phyloP scores from a whole-genome alignment of 1,139 yeast species.

The Debaryomyces psychrophilus region DNA sequence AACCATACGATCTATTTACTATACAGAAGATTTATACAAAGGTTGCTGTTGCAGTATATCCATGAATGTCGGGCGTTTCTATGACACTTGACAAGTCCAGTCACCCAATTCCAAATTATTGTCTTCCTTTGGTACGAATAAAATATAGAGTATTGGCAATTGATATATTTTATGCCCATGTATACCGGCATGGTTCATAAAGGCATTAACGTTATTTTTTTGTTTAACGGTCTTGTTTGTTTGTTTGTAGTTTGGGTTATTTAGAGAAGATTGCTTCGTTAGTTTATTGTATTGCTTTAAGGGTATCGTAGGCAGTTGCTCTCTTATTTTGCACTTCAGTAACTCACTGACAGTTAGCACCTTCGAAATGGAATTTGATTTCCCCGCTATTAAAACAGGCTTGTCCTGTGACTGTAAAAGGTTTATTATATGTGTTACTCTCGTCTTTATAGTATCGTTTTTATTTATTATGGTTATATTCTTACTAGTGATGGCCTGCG shows the following conservation, averaged over 20 bases:
- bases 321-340: constrained; percentile 3
- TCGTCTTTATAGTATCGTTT: constrained; percentile 30
- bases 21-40: constrained; percentile 4
- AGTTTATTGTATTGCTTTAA: constrained; percentile 14
- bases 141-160: constrained; percentile 23
- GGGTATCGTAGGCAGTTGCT: background rate
- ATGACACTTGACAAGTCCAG: constrained; percentile 3
- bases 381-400: constrained; percentile 6
- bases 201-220: constrained; percentile 3
- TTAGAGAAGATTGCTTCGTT: constrained; percentile 3
- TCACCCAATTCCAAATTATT: background rate
- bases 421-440: constrained; percentile 20
- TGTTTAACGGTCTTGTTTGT: background rate
- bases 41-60: background rate
- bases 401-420: background rate
- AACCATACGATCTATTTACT: background rate
- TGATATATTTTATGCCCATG: constrained; percentile 23
- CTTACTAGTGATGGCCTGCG: constrained; percentile 1
- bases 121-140: background rate
- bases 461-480: constrained; percentile 23
- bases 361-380: constrained; percentile 10
- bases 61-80: background rate
- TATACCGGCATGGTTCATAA: constrained; percentile 10
- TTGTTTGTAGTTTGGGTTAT: constrained; percentile 7
- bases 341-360: constrained; percentile 7